These are phyloP conservation scores for Starmerella bombicola DNA, from an alignment of 805 yeast species.

Conservation along the genomic window DNA sequence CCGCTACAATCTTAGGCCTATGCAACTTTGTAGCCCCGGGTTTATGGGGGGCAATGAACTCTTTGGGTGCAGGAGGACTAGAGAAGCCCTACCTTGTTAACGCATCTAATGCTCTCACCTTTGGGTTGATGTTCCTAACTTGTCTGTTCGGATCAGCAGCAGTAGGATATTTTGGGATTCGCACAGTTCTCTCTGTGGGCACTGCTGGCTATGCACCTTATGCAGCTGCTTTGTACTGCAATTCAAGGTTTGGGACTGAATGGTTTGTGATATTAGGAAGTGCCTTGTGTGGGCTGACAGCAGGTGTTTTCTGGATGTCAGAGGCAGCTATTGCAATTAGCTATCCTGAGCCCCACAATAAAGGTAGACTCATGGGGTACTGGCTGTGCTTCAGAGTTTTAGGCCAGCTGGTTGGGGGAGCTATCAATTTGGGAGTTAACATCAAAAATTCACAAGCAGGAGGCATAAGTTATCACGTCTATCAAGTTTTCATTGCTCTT, in stretches of 20 bases:
- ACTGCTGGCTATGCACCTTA: conserved; percentile 22
- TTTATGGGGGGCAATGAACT: conserved; percentile 22
- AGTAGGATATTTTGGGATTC: conserved; percentile 16
- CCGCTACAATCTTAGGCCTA: conserved; percentile 17
- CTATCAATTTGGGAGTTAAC: conserved; percentile 21
- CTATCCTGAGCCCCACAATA: conserved; percentile 21
- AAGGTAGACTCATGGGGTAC: conserved; percentile 19
- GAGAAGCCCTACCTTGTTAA: conserved; percentile 19
- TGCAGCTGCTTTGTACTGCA: conserved; percentile 22
- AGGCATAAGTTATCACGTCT: conserved; percentile 11
- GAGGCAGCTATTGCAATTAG: conserved; percentile 22
- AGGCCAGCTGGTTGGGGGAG: conserved; percentile 22
- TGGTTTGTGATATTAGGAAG: conserved; percentile 22
- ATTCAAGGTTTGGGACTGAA: conserved; percentile 18
- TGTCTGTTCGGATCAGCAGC: conserved; percentile 14
- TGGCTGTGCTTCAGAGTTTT: conserved; percentile 20
- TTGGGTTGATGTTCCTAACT: conserved; percentile 19
- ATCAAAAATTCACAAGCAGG: conserved; percentile 10
- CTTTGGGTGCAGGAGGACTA: conserved; percentile 21
- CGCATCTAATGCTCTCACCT: conserved; percentile 20
- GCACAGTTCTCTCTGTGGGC: conserved; percentile 17
- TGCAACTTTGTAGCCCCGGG: conserved; percentile 23
- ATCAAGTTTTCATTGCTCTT: conserved; percentile 18
- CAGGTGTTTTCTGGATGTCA: conserved; percentile 23
- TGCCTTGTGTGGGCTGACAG: conserved; percentile 22